Evolutionary conservation across 2,329 filamentous ascomycete species (phyloP), one percentile per base, ranked within the genome.

Genomic region (Colletotrichum incanum): DNA sequence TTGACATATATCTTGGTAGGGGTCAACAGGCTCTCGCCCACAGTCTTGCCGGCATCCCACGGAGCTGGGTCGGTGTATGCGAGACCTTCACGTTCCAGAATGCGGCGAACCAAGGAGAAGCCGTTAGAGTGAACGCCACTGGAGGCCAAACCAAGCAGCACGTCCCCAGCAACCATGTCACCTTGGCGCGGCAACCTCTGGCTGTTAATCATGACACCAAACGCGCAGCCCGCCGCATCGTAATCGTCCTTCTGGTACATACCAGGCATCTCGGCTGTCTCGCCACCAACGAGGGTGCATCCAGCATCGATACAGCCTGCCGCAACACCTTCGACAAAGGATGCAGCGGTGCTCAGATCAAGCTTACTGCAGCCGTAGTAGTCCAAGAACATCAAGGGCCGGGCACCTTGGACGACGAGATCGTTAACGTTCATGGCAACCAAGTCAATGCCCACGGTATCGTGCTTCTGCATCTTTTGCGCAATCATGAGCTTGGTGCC

Each of bases 361-460:
- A 99, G 90, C 81, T 93, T 93, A 82, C 94, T 95, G 87, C 95
- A 98, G 73, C 95, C 96, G 84, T 97, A 98, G 88, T 97, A 98
- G 86, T 99, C 96, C 74, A 98, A 91, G 89, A 99, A 98, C 87
- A 96, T 96, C 75, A 98, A 88, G 2, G 96, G 95, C 76, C 96
- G 94, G 16, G 96, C 96, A 66, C 96, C 96, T 85, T 98, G 95
- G 11, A 98, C 96, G 63, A 99, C 92, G 0, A 99, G 88, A 79
- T 99, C 96, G 82, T 99, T 99, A 80, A 98, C 96, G 82, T 98
- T 98, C 96, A 98, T 98, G 76, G 96, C 96, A 5, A 99, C 96
- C 45, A 99, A 89, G 80, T 99, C 96, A 77, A 99, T 95, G 73
- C 96, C 96, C 14, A 99, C 96, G 3, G 95, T 98, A 82, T 96